Evolutionary conservation across 1,139 yeast genomes (phyloP), one percentile per base, ranked within the genome.

Genomic region (Yamadazyma mexicana): DNA sequence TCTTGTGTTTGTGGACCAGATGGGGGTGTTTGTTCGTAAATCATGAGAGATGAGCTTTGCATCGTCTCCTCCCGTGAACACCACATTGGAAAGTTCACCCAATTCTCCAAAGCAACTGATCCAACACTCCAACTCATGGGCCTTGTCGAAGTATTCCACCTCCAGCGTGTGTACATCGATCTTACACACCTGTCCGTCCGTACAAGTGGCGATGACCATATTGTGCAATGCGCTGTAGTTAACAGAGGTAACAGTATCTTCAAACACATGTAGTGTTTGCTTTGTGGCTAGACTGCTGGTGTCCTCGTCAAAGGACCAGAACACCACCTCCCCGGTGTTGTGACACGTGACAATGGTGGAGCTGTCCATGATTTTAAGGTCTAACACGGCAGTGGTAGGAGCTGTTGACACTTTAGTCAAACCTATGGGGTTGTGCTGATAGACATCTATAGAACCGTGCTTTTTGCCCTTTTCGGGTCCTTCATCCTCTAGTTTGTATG

Each of bases 1-100:
- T 40, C 87, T 70, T 29, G 61, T 61, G 11, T 80, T 73, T 12
- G 77, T 68, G 66, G 58, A 38, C 75, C 91, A 88, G 1, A 87
- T 66, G 4, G 58, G 48, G 16, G 52, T 58, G 2, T 53, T 48
- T 0, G 73, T 61, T 35, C 96, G 66, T 10, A 76, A 42, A 58
- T 89, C 98, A 55, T 84, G 91, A 1, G 94, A 92, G 17, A 82
- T 78, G 10, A 92, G 62, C 18, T 72, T 68, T 5, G 85, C 75
- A 61, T 92, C 98, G 58, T 92, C 98, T 11, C 98, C 98, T 2
- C 98, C 98, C 1, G 96, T 81, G 52, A 81, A 85, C 0, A 88
- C 71, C 0, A 86, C 81, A 44, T 80, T 65, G 8, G 68, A 56
- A 18, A 83, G 55, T 5, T 75, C 75, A 3, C 77, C 77, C 10